Evolutionary conservation across 2,329 filamentous ascomycete genomes (phyloP).

Genomic region (Fusarium camptoceras): DNA sequence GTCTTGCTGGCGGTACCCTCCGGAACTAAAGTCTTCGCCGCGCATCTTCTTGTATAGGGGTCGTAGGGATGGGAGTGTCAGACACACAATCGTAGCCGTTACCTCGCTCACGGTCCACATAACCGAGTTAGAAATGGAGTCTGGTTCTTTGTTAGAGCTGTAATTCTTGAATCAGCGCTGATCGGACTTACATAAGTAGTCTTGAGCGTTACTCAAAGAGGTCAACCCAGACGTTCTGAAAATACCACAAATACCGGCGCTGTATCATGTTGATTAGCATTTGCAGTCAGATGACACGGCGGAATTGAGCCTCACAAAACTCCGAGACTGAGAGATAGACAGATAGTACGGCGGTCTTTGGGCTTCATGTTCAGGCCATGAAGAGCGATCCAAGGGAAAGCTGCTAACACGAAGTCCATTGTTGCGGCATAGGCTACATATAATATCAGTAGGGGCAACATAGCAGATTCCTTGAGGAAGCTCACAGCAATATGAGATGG

Average conservation of each 20-base stretch:
- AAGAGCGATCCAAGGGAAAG: conserved; percentile 1
- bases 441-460: background rate
- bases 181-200: background rate
- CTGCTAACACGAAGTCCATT: conserved; percentile 1
- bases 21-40: background rate
- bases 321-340: background rate
- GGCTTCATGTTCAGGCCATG: conserved; percentile 3
- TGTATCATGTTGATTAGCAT: background rate
- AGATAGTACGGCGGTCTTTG: background rate
- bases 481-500: background rate
- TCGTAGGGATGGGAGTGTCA: background rate
- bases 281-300: background rate
- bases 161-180: rapidly evolving
- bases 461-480: background rate
- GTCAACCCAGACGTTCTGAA: background rate
- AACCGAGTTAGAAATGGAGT: background rate
- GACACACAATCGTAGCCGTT: conserved; percentile 5
- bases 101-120: conserved; percentile 10
- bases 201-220: background rate
- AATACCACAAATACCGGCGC: conserved; percentile 1
- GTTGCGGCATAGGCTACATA: background rate
- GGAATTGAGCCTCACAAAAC: background rate
- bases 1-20: background rate
- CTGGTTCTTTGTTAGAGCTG: background rate
- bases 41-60: conserved; percentile 4